These are phyloP conservation scores for Ceratocystiopsis sp. DNA, from an alignment of 2,329 filamentous ascomycete genomes.

Conservation along the genomic window DNA sequence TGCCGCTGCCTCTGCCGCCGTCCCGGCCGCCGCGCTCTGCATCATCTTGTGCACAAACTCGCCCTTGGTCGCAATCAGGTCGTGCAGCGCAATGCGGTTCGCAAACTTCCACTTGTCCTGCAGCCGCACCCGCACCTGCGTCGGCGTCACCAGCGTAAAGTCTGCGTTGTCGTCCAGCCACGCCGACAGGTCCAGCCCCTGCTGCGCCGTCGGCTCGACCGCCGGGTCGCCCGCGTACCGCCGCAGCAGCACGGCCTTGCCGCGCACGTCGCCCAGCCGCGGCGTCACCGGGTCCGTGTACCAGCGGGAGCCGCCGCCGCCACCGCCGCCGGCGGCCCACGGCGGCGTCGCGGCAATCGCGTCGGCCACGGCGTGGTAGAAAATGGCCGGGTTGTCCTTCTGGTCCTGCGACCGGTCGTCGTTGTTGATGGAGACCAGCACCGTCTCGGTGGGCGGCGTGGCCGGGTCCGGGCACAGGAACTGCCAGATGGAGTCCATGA, in stretches of 20 bases:
- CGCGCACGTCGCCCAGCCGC: slow-evolving; percentile 42
- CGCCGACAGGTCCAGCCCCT: slow-evolving; percentile 20
- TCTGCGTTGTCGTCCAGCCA: slow-evolving; percentile 53
- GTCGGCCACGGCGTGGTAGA: slow-evolving; percentile 29
- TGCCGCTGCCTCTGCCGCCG: background rate
- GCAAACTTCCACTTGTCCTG: slow-evolving; percentile 30
- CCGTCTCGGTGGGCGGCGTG: slow-evolving; percentile 40
- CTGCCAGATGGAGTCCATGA: slow-evolving; percentile 39
- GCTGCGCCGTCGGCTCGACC: slow-evolving; percentile 14
- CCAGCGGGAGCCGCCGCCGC: slow-evolving; percentile 29
- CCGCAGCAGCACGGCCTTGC: slow-evolving; percentile 50
- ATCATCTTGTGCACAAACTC: slow-evolving; percentile 21
- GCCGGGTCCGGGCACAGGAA: slow-evolving; percentile 32
- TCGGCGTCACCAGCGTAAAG: slow-evolving; percentile 27
- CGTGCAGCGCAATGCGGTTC: slow-evolving; percentile 18
- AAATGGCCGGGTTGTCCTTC: slow-evolving; percentile 23
- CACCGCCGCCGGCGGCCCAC: slow-evolving; percentile 10
- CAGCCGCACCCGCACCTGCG: slow-evolving; percentile 20
- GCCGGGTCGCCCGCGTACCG: slow-evolving; percentile 33
- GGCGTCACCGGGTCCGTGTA: slow-evolving; percentile 42
- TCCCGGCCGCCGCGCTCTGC: slow-evolving; percentile 13
- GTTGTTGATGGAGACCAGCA: slow-evolving; percentile 53
- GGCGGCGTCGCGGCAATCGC: slow-evolving; percentile 29
- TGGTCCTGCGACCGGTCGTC: slow-evolving; percentile 46
- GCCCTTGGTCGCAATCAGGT: slow-evolving; percentile 22